phyloP scores from a whole-genome alignment of 208 protist genomes.

The Trypanosoma cruzi region DNA sequence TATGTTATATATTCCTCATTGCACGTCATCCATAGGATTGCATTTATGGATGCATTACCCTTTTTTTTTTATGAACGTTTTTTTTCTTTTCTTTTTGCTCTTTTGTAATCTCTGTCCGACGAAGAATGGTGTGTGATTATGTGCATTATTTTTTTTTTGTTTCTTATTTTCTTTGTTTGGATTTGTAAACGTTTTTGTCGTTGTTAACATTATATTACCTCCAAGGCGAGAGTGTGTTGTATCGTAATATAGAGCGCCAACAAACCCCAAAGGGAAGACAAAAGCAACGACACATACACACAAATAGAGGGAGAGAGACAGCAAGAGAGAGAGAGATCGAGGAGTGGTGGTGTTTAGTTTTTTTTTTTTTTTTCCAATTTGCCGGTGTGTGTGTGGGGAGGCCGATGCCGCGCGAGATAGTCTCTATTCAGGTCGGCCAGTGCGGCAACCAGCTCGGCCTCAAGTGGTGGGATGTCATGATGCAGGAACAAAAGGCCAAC shows the following conservation, averaged over 20 bases:
- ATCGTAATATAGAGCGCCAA: neutral
- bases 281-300: neutral
- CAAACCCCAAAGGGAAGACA: neutral
- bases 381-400: neutral
- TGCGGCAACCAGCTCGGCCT: constrained; percentile 96
- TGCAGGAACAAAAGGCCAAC: constrained; percentile 93
- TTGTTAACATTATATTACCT: neutral
- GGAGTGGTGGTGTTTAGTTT: neutral
- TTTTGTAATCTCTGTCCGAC: too few relatives aligned
- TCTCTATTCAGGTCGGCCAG: constrained; percentile 93
- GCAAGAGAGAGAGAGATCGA: neutral
- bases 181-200: neutral
- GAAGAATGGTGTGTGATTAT: too few relatives aligned
- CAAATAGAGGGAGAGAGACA: neutral
- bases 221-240: neutral
- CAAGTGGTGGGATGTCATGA: constrained; percentile 95
- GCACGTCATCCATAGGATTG: neutral
- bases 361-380: constrained; percentile 2
- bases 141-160: neutral
- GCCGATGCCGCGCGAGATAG: constrained; percentile 89
- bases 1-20: neutral
- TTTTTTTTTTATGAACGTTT: neutral
- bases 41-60: neutral
- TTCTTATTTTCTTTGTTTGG: neutral
- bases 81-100: neutral